phyloP scores from a whole-genome alignment of 1,139 yeast genomes.

The Hemisphaericaspora lyxosophila region DNA sequence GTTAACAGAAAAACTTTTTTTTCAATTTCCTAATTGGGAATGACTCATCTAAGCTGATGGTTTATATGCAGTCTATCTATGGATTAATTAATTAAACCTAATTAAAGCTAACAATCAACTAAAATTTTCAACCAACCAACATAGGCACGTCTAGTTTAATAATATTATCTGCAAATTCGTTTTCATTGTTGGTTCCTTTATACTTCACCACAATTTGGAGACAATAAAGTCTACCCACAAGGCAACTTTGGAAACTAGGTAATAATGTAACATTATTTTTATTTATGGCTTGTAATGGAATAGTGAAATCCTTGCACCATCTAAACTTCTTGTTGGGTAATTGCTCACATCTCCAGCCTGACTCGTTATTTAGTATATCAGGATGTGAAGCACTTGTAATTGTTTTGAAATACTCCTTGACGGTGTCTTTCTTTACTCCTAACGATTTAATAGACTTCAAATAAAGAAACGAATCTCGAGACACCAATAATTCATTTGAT shows the following conservation, averaged over 20 bases:
- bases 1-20: constrained; percentile 25
- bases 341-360: constrained; percentile 32
- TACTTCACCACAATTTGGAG: constrained; percentile 40
- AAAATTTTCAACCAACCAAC: constrained; percentile 37
- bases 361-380: constrained; percentile 21
- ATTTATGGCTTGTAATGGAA: constrained; percentile 35
- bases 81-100: not conserved
- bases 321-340: constrained; percentile 17
- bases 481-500: constrained; percentile 31
- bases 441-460: constrained; percentile 40
- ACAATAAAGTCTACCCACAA: constrained; percentile 44
- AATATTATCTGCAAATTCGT: constrained; percentile 36
- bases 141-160: constrained; percentile 44
- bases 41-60: constrained; percentile 18
- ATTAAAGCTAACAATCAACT: not conserved
- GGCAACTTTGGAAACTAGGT: constrained; percentile 46
- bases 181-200: constrained; percentile 39
- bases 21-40: constrained; percentile 33
- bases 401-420: constrained; percentile 37
- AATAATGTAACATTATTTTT: constrained; percentile 41
- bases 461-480: constrained; percentile 37
- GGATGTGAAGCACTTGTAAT: constrained; percentile 23
- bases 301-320: constrained; percentile 30
- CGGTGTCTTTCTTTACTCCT: constrained; percentile 43
- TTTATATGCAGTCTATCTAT: not conserved